These are phyloP conservation scores for Schoenoplectus triqueter DNA, from an alignment of 202 grass and related monocot genomes.

Conservation along the genomic window DNA sequence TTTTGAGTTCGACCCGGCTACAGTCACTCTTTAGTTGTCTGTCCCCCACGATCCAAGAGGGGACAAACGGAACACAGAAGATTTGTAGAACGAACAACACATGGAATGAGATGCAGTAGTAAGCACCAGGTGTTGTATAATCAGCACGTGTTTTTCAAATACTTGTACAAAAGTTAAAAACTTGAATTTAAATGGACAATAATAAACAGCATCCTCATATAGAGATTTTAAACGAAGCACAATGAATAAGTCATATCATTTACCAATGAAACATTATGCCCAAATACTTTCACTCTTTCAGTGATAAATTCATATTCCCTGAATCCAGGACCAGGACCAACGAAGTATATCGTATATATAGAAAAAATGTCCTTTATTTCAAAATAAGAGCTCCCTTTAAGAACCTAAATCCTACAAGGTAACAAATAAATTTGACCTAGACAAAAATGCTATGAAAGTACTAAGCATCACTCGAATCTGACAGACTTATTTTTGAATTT, in stretches of 20 bases:
- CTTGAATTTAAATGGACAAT: neutral
- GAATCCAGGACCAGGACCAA: neutral
- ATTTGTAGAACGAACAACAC: too few species aligned
- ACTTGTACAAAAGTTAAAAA: too few species aligned
- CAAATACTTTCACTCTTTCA: neutral
- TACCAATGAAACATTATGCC: neutral
- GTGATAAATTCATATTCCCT: neutral
- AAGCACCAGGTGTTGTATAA: too few species aligned
- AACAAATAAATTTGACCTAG: slow-evolving; percentile 19
- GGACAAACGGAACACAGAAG: too few species aligned
- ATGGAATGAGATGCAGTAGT: too few species aligned
- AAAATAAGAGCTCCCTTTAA: slow-evolving; percentile 24
- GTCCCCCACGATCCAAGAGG: too few species aligned
- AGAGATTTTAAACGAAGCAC: neutral
- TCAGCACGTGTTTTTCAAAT: too few species aligned
- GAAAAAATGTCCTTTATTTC: slow-evolving; percentile 19
- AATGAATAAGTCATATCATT: neutral
- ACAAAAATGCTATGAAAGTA: slow-evolving; percentile 17
- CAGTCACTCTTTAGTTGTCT: too few species aligned
- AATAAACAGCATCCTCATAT: neutral
- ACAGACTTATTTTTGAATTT: slow-evolving; percentile 13
- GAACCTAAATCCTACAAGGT: slow-evolving; percentile 25
- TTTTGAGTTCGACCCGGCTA: too few species aligned
- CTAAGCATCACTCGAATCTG: slow-evolving; percentile 13
- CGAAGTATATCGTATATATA: slow-evolving; percentile 11